Conservation (phyloP, 2,329 filamentous ascomycete genomes). For the Colletotrichum sp. region DNA sequence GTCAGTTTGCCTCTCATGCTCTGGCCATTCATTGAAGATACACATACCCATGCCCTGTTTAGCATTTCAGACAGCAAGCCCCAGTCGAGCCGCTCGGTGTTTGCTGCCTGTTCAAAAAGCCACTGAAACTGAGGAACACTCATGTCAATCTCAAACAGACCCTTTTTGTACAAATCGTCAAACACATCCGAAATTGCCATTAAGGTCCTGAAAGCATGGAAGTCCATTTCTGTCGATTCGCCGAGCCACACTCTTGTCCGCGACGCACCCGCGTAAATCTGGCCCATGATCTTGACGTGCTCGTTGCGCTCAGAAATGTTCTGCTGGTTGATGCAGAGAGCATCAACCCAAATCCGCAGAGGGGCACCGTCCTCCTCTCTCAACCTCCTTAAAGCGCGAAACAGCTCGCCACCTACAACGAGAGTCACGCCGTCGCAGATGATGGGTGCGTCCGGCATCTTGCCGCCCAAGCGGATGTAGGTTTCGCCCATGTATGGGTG, state of each 20-base stretch:
- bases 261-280: slow-evolving; percentile 6
- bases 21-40: neutral
- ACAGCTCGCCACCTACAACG: slow-evolving; percentile 10
- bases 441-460: slow-evolving; percentile 4
- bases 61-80: slow-evolving; percentile 2
- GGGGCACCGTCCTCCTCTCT: neutral
- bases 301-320: slow-evolving; percentile 13
- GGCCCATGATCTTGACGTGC: slow-evolving; percentile 19
- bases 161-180: neutral
- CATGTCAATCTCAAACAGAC: neutral
- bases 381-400: neutral
- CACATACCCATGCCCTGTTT: slow-evolving; percentile 2
- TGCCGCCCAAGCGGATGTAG: slow-evolving; percentile 3
- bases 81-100: neutral
- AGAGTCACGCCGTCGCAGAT: slow-evolving; percentile 5
- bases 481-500: slow-evolving; percentile 21
- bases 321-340: slow-evolving; percentile 19
- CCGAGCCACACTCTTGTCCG: slow-evolving; percentile 15
- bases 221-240: slow-evolving; percentile 12
- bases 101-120: neutral
- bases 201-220: neutral
- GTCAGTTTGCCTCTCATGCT: neutral
- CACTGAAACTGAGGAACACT: neutral
- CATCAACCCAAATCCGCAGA: slow-evolving; percentile 17
- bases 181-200: neutral